Evolutionary conservation across 208 protist genomes (phyloP).

Genomic region (Trypanosoma vivax): DNA sequence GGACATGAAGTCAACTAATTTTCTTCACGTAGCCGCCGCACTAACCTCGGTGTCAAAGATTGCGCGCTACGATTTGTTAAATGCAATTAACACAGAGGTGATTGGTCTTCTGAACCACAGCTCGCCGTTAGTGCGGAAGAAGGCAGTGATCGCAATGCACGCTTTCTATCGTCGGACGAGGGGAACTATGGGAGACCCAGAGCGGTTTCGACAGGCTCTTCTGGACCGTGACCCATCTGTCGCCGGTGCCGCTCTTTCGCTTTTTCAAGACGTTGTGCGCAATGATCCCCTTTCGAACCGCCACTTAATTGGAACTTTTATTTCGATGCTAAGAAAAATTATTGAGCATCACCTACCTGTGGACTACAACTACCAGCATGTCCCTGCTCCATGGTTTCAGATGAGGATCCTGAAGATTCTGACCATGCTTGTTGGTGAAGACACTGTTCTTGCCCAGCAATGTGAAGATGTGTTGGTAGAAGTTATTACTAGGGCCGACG

Average conservation of each 20-base stretch:
- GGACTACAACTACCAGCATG: conserved; percentile 94
- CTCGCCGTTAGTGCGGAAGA: conserved; percentile 88
- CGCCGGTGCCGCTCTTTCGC: conserved; percentile 86
- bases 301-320: conserved; percentile 86
- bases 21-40: conserved; percentile 83
- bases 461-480: conserved; percentile 81
- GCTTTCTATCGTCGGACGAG: conserved; percentile 62
- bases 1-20: conserved; percentile 88
- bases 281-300: conserved; percentile 38
- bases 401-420: conserved; percentile 89
- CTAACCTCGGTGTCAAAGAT: conserved; percentile 84
- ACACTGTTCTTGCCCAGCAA: conserved; percentile 28
- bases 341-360: conserved; percentile 84
- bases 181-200: conserved; percentile 24
- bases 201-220: conserved; percentile 67
- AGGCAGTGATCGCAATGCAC: conserved; percentile 87
- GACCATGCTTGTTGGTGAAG: conserved; percentile 54
- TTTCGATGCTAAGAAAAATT: conserved; percentile 92
- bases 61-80: conserved; percentile 83
- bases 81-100: conserved; percentile 75
- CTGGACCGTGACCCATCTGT: conserved; percentile 96
- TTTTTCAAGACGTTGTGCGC: conserved; percentile 66
- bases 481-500: conserved; percentile 85
- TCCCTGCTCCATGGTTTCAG: conserved; percentile 97
- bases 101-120: conserved; percentile 37